Conservation (phyloP, 78 protist genomes). For the Andalucia godoyi region DNA sequence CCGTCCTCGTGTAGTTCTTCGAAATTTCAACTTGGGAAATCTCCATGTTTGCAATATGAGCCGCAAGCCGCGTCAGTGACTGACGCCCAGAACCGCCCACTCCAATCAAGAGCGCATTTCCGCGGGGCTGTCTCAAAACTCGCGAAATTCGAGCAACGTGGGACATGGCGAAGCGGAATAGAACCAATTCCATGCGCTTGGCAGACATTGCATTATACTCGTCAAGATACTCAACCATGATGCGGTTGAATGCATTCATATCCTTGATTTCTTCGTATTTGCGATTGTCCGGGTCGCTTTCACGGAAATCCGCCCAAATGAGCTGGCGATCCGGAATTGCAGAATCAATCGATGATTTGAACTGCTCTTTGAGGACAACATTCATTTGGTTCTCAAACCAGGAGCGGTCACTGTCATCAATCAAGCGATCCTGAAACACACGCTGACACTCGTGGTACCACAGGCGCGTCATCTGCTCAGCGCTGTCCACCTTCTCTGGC, state of each 20-base stretch:
- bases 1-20: conserved; percentile 4
- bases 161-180: conserved; percentile 41
- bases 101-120: conserved; percentile 59
- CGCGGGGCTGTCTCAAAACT: conserved; percentile 45
- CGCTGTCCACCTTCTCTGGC: background rate
- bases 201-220: conserved; percentile 15
- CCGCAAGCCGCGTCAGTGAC: conserved; percentile 44
- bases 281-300: conserved; percentile 5
- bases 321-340: background rate
- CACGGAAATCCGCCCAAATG: conserved; percentile 39
- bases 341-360: conserved; percentile 3
- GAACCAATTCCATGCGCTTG: conserved; percentile 44
- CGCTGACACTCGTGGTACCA: conserved; percentile 55
- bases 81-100: conserved; percentile 72
- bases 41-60: conserved; percentile 10
- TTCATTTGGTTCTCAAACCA: conserved; percentile 1
- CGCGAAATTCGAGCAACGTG: conserved; percentile 55
- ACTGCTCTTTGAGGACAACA: background rate
- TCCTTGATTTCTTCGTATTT: conserved; percentile 2
- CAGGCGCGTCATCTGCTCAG: background rate
- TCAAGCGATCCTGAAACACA: conserved; percentile 51
- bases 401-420: conserved; percentile 21
- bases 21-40: conserved; percentile 1
- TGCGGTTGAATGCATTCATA: background rate
- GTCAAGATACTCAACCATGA: conserved; percentile 20